Conservation (phyloP, 2,329 filamentous ascomycete species). For the Arthroderma sp. region DNA sequence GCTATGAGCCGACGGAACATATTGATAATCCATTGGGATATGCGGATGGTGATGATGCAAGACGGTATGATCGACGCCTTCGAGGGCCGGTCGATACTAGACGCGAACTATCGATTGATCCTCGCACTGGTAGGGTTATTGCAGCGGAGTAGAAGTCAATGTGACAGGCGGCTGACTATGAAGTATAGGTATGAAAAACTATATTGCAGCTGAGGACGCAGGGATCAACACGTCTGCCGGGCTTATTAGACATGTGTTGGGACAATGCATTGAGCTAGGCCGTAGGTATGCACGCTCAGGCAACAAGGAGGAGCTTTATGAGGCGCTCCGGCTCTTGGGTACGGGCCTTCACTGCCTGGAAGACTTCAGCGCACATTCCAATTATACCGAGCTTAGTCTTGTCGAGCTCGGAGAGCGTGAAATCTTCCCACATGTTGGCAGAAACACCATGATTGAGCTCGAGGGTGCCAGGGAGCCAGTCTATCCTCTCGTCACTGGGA, state of each 20-base stretch:
- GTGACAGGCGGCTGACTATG: too few relatives aligned
- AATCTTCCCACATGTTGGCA: constrained; percentile 78
- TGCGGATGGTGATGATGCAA: constrained; percentile 75
- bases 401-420: constrained; percentile 72
- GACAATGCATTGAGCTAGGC: constrained; percentile 63
- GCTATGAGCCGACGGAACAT: constrained; percentile 71
- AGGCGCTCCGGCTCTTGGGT: constrained; percentile 73
- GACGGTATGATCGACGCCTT: constrained; percentile 66
- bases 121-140: constrained; percentile 43
- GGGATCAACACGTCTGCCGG: constrained; percentile 71
- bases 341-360: constrained; percentile 84
- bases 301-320: constrained; percentile 67
- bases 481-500: constrained; percentile 77
- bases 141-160: constrained; percentile 3
- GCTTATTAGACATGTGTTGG: constrained; percentile 62
- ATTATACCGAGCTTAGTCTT: constrained; percentile 77
- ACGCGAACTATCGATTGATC: constrained; percentile 66
- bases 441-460: constrained; percentile 56
- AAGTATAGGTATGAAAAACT: constrained; percentile 60
- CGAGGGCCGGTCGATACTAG: constrained; percentile 69
- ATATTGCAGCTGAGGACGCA: constrained; percentile 73
- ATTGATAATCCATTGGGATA: constrained; percentile 75
- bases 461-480: constrained; percentile 52
- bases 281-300: constrained; percentile 54
- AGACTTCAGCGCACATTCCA: constrained; percentile 87